Evolutionary conservation across 164 flowering plant genomes (phyloP).

Genomic region (Protea cynaroides): DNA sequence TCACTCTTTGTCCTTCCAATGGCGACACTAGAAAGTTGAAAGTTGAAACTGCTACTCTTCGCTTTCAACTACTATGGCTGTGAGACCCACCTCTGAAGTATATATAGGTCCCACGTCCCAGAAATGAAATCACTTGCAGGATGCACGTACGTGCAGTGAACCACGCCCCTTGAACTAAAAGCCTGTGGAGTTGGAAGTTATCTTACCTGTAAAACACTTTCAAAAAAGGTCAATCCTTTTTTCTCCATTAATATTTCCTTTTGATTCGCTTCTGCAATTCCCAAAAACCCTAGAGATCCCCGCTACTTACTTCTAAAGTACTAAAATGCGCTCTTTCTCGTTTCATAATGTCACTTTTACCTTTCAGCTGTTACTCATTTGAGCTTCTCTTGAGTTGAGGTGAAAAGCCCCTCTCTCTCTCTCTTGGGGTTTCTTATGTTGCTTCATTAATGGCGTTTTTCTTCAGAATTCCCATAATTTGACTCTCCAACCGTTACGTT

Average conservation of each 20-base stretch:
- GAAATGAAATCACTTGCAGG: too few species aligned
- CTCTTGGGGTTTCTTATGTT: not conserved
- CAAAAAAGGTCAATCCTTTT: not conserved
- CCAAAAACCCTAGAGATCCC: slow-evolving; percentile 3
- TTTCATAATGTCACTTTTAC: not conserved
- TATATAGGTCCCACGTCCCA: too few species aligned
- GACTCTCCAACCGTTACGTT: not conserved
- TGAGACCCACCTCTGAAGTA: too few species aligned
- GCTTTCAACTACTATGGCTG: too few species aligned
- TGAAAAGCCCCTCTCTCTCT: not conserved
- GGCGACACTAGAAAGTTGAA: too few species aligned
- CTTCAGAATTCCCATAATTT: not conserved
- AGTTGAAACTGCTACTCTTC: too few species aligned
- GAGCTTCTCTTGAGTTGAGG: slow-evolving; percentile 1
- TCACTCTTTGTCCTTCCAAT: too few species aligned
- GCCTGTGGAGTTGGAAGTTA: too few species aligned
- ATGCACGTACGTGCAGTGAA: too few species aligned
- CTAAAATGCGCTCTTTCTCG: slow-evolving; percentile 2
- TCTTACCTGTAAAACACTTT: too few species aligned
- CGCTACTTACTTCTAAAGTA: too few species aligned
- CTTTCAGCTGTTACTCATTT: slow-evolving; percentile 14
- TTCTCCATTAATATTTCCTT: not conserved
- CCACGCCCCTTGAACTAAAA: too few species aligned
- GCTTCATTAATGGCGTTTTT: not conserved
- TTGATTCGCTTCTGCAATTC: not conserved